Evolutionary conservation across 768 basidiomycete species (phyloP).

Genomic region (Hygrocybe punicea): DNA sequence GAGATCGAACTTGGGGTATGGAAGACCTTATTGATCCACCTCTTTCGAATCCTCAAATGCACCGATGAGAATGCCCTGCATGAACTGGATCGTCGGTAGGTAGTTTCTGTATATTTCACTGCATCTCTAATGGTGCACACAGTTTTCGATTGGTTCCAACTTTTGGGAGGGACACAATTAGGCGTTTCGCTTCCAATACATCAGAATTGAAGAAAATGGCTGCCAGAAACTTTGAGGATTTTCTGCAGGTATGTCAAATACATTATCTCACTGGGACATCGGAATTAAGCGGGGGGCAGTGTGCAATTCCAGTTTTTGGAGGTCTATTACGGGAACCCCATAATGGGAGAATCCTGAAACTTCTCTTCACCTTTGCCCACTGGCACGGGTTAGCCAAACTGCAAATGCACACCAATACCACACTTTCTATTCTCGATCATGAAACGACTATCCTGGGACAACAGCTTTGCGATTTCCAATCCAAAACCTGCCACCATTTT

Average conservation of each 20-base stretch:
- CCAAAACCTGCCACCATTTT: slow-evolving; percentile 22
- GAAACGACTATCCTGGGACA: too few relatives aligned
- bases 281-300: slow-evolving; percentile 19
- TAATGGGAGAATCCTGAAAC: too few relatives aligned
- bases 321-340: too few relatives aligned
- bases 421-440: too few relatives aligned
- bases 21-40: slow-evolving; percentile 26
- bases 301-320: slow-evolving; percentile 33
- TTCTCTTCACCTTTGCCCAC: too few relatives aligned
- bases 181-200: slow-evolving; percentile 22
- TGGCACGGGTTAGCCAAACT: too few relatives aligned
- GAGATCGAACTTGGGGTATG: slow-evolving; percentile 30
- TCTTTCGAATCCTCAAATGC: slow-evolving; percentile 23
- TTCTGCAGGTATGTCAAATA: slow-evolving; percentile 34
- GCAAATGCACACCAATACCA: too few relatives aligned
- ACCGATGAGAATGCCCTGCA: slow-evolving; percentile 4
- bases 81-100: slow-evolving; percentile 18
- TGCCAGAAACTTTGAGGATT: slow-evolving; percentile 32
- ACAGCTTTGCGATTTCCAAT: slow-evolving; percentile 31
- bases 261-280: not conserved
- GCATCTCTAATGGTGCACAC: not conserved
- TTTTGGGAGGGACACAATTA: slow-evolving; percentile 22
- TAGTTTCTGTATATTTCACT: not conserved
- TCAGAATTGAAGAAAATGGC: slow-evolving; percentile 26
- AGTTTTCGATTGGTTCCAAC: slow-evolving; percentile 17